Base-by-base conservation (phyloP, 1,284 basidiomycete genomes). In the Tylopilus orsonianus region DNA sequence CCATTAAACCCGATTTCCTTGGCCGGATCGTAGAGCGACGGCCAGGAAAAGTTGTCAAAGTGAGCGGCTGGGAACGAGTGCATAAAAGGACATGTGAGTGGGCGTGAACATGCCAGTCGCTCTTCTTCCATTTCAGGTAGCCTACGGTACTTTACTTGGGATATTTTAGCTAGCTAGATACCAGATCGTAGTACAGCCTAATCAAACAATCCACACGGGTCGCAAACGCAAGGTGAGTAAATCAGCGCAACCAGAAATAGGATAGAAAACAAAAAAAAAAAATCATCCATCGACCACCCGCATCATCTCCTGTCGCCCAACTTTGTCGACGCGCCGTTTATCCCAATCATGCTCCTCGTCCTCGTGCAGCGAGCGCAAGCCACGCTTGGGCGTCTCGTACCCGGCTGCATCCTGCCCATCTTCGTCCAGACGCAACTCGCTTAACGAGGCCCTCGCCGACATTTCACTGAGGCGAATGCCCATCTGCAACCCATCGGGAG, bases 21-120 rank as follows among this genome's bases (percentile, higher is more conserved):
- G 26, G 68, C 69, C 8, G 78, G 80, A 46, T 71, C 69, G 56
- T 83, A 81, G 22, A 83, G 68, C 3, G 79, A 79, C 3, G 81
- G 80, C 80, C 80, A 83, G 13, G 71, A 58, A 18, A 68, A 37
- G 30, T 67, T 57, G 46, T 50, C 33, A 20, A 65, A 38, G 5
- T 50, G 35, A 18, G 42, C 41, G 26, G 27, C 10, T 13, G 45
- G 32, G 29, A 27, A 23, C 19, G 26, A 39, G 22, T 9, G 51
- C 59, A 59, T 59, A 20, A 20, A 10, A 5, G 7, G 26, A 27
- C 7, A 27, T 10, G 10, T 27, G 26, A 10, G 5, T 10, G 26
- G 7, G 5, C 26, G 34, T 7, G 24, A 8, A 20, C 19, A 5
- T n/a, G n/a, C n/a, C n/a, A n/a, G n/a, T n/a, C n/a, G n/a, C 27